Evolutionary conservation across 2,329 filamentous ascomycete species (phyloP).

Genomic region (Aspergillus eucalypticola): DNA sequence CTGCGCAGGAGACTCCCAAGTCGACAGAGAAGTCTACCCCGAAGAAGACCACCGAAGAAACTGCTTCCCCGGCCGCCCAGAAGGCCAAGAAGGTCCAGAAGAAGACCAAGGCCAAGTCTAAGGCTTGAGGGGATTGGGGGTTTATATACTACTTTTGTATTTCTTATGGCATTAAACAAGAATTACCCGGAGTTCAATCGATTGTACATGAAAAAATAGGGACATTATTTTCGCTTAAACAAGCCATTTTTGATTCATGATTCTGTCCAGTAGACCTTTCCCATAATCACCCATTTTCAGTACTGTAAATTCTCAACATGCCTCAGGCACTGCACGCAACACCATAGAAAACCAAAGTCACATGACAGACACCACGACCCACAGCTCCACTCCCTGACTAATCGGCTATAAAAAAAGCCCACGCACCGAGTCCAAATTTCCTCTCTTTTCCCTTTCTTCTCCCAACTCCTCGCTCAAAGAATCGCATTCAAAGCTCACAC

Average conservation of each 20-base stretch:
- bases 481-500: constrained; percentile 99
- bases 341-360: neutral
- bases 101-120: constrained; percentile 32
- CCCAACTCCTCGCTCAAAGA: constrained; percentile 93
- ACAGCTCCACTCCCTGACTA: constrained; percentile 19
- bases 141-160: constrained; percentile 6
- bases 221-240: neutral
- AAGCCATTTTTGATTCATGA: neutral
- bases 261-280: neutral
- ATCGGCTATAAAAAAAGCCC: constrained; percentile 12
- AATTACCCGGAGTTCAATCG: constrained; percentile 11
- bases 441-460: constrained; percentile 40
- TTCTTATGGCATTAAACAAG: constrained; percentile 14
- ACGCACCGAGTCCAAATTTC: constrained; percentile 24
- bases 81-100: constrained; percentile 20
- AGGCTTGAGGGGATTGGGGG: constrained; percentile 21
- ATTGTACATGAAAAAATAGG: constrained; percentile 6
- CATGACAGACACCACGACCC: neutral
- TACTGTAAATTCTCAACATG: neutral
- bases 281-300: neutral
- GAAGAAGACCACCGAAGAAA: constrained; percentile 15
- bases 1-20: constrained; percentile 27
- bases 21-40: constrained; percentile 14
- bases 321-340: neutral
- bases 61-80: constrained; percentile 24